Evolutionary conservation across 2,329 filamentous ascomycete species (phyloP).

Genomic region (Phialemoniopsis sp.): DNA sequence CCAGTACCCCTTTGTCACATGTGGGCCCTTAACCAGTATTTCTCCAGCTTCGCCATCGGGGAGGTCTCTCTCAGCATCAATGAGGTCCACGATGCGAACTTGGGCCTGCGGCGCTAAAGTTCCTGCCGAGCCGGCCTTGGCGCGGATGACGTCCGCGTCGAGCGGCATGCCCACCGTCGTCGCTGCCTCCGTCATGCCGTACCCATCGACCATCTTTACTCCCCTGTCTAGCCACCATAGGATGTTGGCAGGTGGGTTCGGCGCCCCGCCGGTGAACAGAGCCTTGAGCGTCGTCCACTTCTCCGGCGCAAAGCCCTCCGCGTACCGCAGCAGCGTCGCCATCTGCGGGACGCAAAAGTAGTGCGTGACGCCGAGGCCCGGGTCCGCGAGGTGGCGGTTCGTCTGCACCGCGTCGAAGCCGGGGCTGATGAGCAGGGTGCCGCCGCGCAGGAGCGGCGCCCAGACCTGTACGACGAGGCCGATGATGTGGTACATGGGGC

Average conservation of each 20-base stretch:
- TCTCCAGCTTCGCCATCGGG: constrained; percentile 1
- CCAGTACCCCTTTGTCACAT: constrained; percentile 6
- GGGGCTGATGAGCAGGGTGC: constrained; percentile 2
- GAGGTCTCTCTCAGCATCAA: not conserved
- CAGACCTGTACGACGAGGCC: constrained; percentile 3
- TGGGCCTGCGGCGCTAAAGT: not conserved
- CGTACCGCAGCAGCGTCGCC: constrained; percentile 2
- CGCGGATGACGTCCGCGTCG: not conserved
- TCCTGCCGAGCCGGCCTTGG: constrained; percentile 1
- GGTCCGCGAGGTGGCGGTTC: constrained; percentile 1
- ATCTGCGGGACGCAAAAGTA: constrained; percentile 9
- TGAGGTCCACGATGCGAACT: constrained; percentile 2
- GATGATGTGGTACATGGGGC: constrained; percentile 8
- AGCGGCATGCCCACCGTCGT: constrained; percentile 5
- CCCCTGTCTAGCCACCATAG: constrained; percentile 5
- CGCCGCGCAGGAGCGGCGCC: constrained; percentile 3
- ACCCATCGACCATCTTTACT: constrained; percentile 7
- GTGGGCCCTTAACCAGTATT: not conserved
- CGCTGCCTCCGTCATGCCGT: constrained; percentile 8
- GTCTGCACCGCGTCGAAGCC: constrained; percentile 6
- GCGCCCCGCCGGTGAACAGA: constrained; percentile 7
- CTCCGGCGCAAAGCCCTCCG: constrained; percentile 1
- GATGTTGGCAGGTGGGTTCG: constrained; percentile 2
- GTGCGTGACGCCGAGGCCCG: constrained; percentile 2
- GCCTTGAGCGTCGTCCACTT: constrained; percentile 2